Base-by-base conservation (phyloP, 2,329 filamentous ascomycete species). In the Pleomassaria siparia region DNA sequence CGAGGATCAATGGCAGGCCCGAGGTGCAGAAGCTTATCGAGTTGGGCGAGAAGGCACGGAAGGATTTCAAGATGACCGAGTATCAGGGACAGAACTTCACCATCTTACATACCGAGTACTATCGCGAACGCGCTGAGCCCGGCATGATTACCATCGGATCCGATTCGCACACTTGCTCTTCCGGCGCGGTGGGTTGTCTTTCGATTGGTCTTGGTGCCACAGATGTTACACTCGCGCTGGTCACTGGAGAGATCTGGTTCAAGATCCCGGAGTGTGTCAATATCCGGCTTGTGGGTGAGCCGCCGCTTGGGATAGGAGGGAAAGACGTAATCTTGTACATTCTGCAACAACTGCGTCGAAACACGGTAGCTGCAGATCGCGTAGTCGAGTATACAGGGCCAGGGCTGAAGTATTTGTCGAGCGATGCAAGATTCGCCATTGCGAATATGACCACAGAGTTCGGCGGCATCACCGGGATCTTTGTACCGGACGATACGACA, bases 361-460 rank as follows among this genome's bases (percentile, higher is more conserved):
- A 78, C 46, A 77, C 74, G 0, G 67, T 76, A 4, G 75, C 75
- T 1, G 65, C 69, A 0, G 70, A 77, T 15, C 56, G 75, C 3
- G 68, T 75, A 6, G 74, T 78, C 2, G 76, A 78, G 55, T 78
- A 74, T 44, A 67, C 61, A 4, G 76, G 76, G 0, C 67, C 73
- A 0, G 74, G 76, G 0, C 51, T 72, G 1, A 49, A 65, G 22
- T 58, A 71, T 44, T 59, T 78, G 2, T 72, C 67, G 0, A 65
- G 59, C 12, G 75, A 78, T 59, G 74, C 73, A 0, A 61, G 76
- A 2, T 78, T 77, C 56, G 74, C 75, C 0, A 75, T 78, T 42
- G 62, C 66, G 16, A 78, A 78, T 46, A 78, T 78, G 75, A 73
- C 67, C 0, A 74, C 75, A 57, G 73, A 77, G 49, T 72, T 77